Evolutionary conservation across 441 rosid genomes (phyloP), one percentile per base, ranked within the genome.

Genomic region (Macaranga tanarius): DNA sequence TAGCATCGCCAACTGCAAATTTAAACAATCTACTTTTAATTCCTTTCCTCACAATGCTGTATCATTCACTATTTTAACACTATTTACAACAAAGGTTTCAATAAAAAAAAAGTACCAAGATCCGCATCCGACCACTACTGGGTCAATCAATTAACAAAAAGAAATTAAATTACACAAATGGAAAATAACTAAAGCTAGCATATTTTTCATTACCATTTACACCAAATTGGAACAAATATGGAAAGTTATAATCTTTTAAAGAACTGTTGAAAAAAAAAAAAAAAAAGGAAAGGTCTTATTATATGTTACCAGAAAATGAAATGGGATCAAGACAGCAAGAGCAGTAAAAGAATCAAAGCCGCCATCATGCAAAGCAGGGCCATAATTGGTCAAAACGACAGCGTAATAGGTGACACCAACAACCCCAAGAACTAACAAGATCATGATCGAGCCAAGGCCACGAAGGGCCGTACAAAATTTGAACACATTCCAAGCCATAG

Each of bases 401-500:
- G 97, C 89, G 84, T 92, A 94, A 65, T 92, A 94, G 40, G 97
- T 90, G 76, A 94, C 93, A 71, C 95, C 97, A 26, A 92, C 94
- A 80, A 94, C 87, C 23, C 97, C 99, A 31, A 94, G 83, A 50
- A 94, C 99, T 75, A 92, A 66, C 65, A 94, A 78, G 89, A 94
- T 90, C 99, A 94, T 94, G 89, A 94, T 88, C 70, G 97, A 94
- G 66, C 99, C 99, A 26, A 94, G 87, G 62, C 95, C 99, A 54
- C 91, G 83, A 55, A 94, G 84, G 59, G 95, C 97, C 42, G 97
- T 92, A 75, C 99, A 94, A 72, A 94, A 92, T 75, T 85, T 94
- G 85, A 94, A 94, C 60, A 94, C 97, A 85, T 94, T 94, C 99
- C 97, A 94, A 19, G 99, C 99, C 99, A 94, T 94, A 73, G 82